Evolutionary conservation across 176 grass and related monocot species (phyloP).

Genomic region (Areca catechu): DNA sequence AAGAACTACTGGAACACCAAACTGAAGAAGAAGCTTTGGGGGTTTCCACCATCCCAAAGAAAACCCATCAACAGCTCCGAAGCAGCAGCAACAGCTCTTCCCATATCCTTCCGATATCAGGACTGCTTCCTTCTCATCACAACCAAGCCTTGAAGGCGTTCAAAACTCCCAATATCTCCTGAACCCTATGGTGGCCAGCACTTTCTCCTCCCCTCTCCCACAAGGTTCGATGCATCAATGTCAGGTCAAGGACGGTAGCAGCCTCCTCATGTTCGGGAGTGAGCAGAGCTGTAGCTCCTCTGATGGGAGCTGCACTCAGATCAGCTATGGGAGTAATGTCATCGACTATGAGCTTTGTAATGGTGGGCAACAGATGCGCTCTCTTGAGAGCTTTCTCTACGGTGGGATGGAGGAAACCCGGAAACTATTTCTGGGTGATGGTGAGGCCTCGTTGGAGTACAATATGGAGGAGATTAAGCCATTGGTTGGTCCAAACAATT

Average conservation of each 20-base stretch:
- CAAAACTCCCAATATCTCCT: no score
- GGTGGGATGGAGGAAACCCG: neutral
- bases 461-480: constrained; percentile 79
- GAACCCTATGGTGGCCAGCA: no score
- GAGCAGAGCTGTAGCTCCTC: constrained; percentile 64
- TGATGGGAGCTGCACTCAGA: constrained; percentile 26
- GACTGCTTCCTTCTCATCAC: no score
- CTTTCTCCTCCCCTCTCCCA: constrained; percentile 6
- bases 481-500: no score
- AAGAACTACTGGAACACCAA: constrained; percentile 98
- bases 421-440: constrained; percentile 1
- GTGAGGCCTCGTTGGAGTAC: constrained; percentile 43
- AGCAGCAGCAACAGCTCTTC: constrained; percentile 32
- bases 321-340: constrained; percentile 37
- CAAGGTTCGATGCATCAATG: constrained; percentile 4
- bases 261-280: constrained; percentile 65
- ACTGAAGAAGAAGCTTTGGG: constrained; percentile 78
- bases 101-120: neutral
- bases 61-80: constrained; percentile 5
- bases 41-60: constrained; percentile 2
- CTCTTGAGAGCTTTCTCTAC: neutral
- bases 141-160: no score
- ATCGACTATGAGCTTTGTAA: neutral
- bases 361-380: constrained; percentile 6
- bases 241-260: constrained; percentile 31